Evolutionary conservation across 768 basidiomycete genomes (phyloP), one percentile per base, ranked within the genome.

Genomic region (Terana coerulea): DNA sequence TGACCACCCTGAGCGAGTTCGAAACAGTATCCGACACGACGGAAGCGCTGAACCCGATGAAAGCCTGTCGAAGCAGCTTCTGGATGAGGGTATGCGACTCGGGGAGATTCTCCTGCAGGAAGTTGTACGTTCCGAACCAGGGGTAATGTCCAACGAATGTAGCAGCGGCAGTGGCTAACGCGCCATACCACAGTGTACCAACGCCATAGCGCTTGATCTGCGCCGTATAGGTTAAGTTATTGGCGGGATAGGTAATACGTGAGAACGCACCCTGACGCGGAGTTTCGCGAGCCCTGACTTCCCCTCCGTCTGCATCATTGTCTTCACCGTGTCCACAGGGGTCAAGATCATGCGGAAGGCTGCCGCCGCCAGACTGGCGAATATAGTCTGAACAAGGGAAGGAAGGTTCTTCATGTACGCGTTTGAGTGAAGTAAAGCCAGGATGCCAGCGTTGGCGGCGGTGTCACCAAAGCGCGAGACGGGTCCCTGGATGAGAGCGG

Each of bases 141-240:
- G 91, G 91, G 57, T 90, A 97, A 68, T 93, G 80, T 0, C 95
- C 95, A 10, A 93, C 93, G 57, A 97, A 94, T 0, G 93, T 95
- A 2, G 94, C 95, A 5, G 85, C 92, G 1, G 91, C 92, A 2
- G 93, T 97, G 0, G 93, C 95, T 24, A 93, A 53, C 0, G 94
- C 93, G 12, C 94, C 94, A 57, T 90, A 95, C 90, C 91, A 97
- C 21, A 97, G 64, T 14, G 85, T 79, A 26, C 78, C 77, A 15
- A 95, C 66, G 9, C 94, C 94, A 59, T 91, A 86, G 54, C 67
- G 77, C 62, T 78, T 83, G 58, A 92, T 75, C 86, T 88, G 61
- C 10, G 47, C 39, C 33, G 22, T 14, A 40, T 6, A 14, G 5
- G 19, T 39, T 15, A 49, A 34, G 10, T 34, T 17, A 34, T 34